phyloP scores from a whole-genome alignment of 169 alveolate genomes.

The Hepatocystis sp. region DNA sequence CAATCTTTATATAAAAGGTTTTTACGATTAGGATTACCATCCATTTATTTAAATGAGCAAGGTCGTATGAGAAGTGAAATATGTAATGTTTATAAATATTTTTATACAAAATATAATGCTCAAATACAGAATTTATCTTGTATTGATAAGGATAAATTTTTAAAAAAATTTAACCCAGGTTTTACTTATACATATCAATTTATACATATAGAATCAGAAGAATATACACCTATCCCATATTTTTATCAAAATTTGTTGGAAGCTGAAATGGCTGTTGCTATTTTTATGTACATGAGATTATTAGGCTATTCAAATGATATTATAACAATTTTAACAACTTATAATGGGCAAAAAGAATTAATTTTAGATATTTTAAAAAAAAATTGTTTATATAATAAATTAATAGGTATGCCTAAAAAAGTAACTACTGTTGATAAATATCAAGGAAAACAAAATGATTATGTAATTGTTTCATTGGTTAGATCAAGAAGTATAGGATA shows the following conservation, averaged over 20 bases:
- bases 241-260: conserved; percentile 94
- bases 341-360: conserved; percentile 95
- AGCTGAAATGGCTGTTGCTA: conserved; percentile 94
- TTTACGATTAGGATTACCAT: conserved; percentile 89
- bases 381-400: conserved; percentile 88
- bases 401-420: conserved; percentile 84
- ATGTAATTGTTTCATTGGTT: conserved; percentile 91
- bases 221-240: conserved; percentile 91
- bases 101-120: conserved; percentile 80
- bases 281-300: conserved; percentile 94
- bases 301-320: conserved; percentile 89
- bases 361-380: conserved; percentile 87
- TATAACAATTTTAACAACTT: conserved; percentile 91
- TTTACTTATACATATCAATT: conserved; percentile 87
- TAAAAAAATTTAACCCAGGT: conserved; percentile 68
- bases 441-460: conserved; percentile 95
- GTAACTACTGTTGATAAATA: conserved; percentile 91
- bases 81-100: conserved; percentile 91
- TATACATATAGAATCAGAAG: conserved; percentile 91
- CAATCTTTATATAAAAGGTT: conserved; percentile 90
- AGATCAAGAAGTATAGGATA: conserved; percentile 91
- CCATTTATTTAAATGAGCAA: conserved; percentile 87
- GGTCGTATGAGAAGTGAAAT: conserved; percentile 93
- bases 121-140: conserved; percentile 55
- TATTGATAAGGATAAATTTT: conserved; percentile 41